phyloP scores from a whole-genome alignment of 176 grass and related monocot genomes.

The Phragmites australis region DNA sequence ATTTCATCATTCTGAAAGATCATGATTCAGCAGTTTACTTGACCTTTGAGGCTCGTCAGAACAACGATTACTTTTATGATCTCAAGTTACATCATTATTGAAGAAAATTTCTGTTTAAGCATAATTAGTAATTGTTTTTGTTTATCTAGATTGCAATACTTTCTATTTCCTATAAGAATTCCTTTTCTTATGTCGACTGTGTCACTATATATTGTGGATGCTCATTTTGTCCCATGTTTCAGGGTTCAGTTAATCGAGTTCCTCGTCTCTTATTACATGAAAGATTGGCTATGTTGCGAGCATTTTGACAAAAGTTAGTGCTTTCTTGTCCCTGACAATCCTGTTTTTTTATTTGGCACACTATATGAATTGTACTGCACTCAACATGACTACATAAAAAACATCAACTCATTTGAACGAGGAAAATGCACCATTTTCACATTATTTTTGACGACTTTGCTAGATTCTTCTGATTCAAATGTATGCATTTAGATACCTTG shows the following conservation, averaged over 20 bases:
- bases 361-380: neutral
- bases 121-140: slow-evolving; percentile 3
- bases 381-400: slow-evolving; percentile 12
- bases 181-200: neutral
- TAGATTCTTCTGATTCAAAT: slow-evolving; percentile 15
- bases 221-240: slow-evolving; percentile 34
- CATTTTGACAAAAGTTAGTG: slow-evolving; percentile 75
- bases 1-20: slow-evolving; percentile 3
- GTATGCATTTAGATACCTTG: neutral
- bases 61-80: neutral
- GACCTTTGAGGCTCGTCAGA: neutral
- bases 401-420: neutral
- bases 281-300: slow-evolving; percentile 59
- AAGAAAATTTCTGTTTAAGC: neutral
- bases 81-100: neutral
- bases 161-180: neutral
- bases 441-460: slow-evolving; percentile 3
- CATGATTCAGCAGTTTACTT: slow-evolving; percentile 14
- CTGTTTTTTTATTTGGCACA: slow-evolving; percentile 5
- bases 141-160: neutral
- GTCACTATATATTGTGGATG: neutral
- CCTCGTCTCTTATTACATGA: slow-evolving; percentile 69
- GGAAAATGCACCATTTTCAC: slow-evolving; percentile 3
- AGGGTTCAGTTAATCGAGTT: slow-evolving; percentile 93
- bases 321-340: slow-evolving; percentile 3